Conservation (phyloP, 345 rosid genomes). For the Barbarea vulgaris region DNA sequence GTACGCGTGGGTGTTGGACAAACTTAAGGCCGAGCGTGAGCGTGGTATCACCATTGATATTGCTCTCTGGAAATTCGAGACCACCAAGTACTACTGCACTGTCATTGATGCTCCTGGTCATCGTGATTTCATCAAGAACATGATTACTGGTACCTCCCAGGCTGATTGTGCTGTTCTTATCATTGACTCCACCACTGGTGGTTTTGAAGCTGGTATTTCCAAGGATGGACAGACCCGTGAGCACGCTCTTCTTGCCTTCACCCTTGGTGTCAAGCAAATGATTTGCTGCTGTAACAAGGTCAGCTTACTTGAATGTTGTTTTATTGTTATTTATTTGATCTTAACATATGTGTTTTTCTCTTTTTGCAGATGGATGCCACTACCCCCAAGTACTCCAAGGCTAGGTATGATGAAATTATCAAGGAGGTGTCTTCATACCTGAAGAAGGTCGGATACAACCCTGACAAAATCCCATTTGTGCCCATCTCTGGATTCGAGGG, state of each 20-base stretch:
- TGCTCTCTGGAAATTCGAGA: slow-evolving; percentile 85
- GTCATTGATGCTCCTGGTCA: slow-evolving; percentile 88
- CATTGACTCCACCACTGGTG: too few relatives aligned
- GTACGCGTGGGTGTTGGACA: slow-evolving; percentile 87
- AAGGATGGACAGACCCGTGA: too few relatives aligned
- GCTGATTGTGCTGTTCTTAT: too few relatives aligned
- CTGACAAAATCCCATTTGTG: too few relatives aligned
- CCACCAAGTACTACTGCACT: slow-evolving; percentile 80
- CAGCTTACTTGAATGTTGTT: too few relatives aligned
- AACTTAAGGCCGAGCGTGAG: slow-evolving; percentile 85
- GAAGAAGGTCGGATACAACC: too few relatives aligned
- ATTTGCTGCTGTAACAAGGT: slow-evolving; percentile 83
- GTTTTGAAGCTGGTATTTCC: too few relatives aligned
- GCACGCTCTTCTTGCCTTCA: too few relatives aligned
- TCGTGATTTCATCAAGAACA: too few relatives aligned
- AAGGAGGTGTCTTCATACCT: too few relatives aligned
- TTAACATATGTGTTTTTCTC: neutral
- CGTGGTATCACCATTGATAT: slow-evolving; percentile 88
- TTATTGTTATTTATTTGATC: neutral
- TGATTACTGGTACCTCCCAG: too few relatives aligned
- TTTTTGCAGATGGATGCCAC: slow-evolving; percentile 55
- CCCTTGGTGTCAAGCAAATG: slow-evolving; percentile 75
- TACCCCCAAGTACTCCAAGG: slow-evolving; percentile 60
- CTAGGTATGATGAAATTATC: slow-evolving; percentile 59
- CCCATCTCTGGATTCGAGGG: too few relatives aligned